Percentiles rank a stretch among this genome's conserved stretches.
These are phyloP conservation scores for Penicillium odoratum DNA, from an alignment of 495 filamentous ascomycete species.

Conservation along the genomic window DNA sequence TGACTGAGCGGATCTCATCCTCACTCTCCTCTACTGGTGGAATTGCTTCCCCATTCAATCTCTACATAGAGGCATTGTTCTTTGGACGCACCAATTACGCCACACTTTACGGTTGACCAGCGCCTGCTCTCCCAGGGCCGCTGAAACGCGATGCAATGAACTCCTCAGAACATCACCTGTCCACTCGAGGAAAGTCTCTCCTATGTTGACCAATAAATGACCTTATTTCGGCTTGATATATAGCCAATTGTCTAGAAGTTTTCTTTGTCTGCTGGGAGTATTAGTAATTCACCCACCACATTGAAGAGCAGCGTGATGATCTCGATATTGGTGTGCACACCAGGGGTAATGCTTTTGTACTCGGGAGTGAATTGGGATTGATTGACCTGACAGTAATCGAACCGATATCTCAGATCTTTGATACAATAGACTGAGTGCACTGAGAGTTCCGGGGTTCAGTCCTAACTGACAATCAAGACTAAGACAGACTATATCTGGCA, in stretches of 20 bases:
- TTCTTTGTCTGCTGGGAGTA: slow-evolving; percentile 14
- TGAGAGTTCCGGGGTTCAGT: slow-evolving; percentile 2
- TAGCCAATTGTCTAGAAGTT: slow-evolving; percentile 26
- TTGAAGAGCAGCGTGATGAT: slow-evolving; percentile 38
- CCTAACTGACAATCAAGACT: slow-evolving; percentile 6
- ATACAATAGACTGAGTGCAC: neutral
- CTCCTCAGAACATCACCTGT: slow-evolving; percentile 36
- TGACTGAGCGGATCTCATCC: slow-evolving; percentile 9
- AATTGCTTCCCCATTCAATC: slow-evolving; percentile 12
- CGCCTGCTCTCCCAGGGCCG: slow-evolving; percentile 37
- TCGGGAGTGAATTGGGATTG: slow-evolving; percentile 5
- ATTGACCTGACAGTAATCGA: slow-evolving; percentile 5
- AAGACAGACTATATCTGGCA: neutral
- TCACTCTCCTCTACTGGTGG: slow-evolving; percentile 3
- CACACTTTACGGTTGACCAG: slow-evolving; percentile 26
- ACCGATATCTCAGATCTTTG: slow-evolving; percentile 7
- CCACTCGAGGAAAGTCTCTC: slow-evolving; percentile 41
- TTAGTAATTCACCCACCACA: slow-evolving; percentile 33
- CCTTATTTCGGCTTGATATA: slow-evolving; percentile 35
- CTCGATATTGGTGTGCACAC: slow-evolving; percentile 32
- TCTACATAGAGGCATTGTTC: slow-evolving; percentile 16
- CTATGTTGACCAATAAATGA: slow-evolving; percentile 40
- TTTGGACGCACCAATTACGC: slow-evolving; percentile 38
- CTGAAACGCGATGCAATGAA: slow-evolving; percentile 37
- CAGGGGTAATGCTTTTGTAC: slow-evolving; percentile 8